A percentile compares a stretch with the other conserved stretches of the same genome.
These are phyloP conservation scores for Hippophae tibetana DNA, from an alignment of 306 rosid genomes.

Conservation along the genomic window DNA sequence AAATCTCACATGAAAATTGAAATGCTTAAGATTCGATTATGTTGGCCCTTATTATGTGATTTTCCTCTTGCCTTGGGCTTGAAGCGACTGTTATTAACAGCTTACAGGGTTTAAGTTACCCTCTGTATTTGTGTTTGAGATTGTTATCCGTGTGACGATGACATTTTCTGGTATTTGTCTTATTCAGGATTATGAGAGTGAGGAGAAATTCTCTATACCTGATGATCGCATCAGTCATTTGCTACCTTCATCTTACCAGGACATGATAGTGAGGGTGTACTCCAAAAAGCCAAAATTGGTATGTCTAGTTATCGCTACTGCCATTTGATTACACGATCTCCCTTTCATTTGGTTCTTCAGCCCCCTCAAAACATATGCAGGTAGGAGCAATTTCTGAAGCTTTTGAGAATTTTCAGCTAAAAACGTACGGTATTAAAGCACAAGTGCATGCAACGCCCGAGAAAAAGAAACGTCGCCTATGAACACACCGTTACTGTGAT, in stretches of 20 bases:
- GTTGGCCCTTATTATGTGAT: too few species aligned
- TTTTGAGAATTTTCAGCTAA: constrained; percentile 80
- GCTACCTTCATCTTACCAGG: constrained; percentile 80
- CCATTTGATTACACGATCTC: constrained; percentile 7
- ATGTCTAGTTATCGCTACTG: constrained; percentile 20
- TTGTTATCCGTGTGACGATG: too few species aligned
- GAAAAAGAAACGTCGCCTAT: constrained; percentile 58
- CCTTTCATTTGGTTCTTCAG: background rate
- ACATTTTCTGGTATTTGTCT: background rate
- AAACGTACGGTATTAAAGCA: constrained; percentile 73
- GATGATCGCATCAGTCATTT: constrained; percentile 80
- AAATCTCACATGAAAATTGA: too few species aligned
- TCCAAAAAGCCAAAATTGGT: constrained; percentile 94
- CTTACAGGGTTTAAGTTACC: too few species aligned
- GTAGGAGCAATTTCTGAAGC: constrained; percentile 82
- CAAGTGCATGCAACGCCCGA: constrained; percentile 82
- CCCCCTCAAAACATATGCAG: constrained; percentile 27
- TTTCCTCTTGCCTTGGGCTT: too few species aligned
- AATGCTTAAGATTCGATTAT: too few species aligned
- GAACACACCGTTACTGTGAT: background rate
- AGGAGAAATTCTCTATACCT: constrained; percentile 57
- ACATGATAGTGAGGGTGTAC: constrained; percentile 87
- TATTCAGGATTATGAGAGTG: constrained; percentile 76
- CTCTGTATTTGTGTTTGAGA: too few species aligned
- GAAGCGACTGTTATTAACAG: too few species aligned